phyloP scores from a whole-genome alignment of 225 moss, liverwort and hornwort genomes.

The Bryoerythrophyllum caledonicum region DNA sequence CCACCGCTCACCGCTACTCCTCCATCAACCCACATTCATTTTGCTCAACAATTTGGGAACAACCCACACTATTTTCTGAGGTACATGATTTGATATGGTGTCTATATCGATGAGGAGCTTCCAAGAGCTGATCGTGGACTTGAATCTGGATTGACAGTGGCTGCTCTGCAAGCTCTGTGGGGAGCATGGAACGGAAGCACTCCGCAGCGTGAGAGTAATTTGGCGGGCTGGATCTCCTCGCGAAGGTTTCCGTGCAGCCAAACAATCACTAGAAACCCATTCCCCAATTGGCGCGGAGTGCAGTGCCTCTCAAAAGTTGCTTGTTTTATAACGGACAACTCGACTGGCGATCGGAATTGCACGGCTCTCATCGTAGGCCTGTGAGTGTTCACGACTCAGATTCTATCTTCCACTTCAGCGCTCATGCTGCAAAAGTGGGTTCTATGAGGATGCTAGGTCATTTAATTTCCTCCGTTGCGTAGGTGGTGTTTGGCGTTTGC shows the following conservation, averaged over 20 bases:
- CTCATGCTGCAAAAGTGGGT: background rate
- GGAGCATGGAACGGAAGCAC: conserved; percentile 11
- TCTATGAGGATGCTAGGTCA: background rate
- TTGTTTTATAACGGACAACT: fast-evolving
- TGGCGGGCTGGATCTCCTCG: conserved; percentile 3
- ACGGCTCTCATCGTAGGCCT: background rate
- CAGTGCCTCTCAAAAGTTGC: background rate
- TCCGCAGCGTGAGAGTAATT: background rate
- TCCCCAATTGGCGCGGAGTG: conserved; percentile 14
- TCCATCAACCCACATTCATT: too few species aligned
- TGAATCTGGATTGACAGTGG: background rate
- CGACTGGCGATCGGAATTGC: background rate
- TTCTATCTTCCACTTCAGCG: background rate
- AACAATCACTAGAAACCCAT: too few species aligned
- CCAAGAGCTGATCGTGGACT: background rate
- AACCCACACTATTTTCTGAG: too few species aligned
- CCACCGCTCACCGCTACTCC: too few species aligned
- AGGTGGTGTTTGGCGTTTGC: background rate
- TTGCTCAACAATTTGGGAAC: too few species aligned
- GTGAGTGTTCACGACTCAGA: conserved; percentile 5
- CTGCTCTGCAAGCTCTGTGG: conserved; percentile 4
- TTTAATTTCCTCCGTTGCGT: background rate
- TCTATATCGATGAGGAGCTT: background rate
- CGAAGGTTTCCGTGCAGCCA: background rate
- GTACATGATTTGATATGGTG: too few species aligned